Conservation (phyloP, 192 early-diverging fungal species). For the Umbelopsis vinacea region DNA sequence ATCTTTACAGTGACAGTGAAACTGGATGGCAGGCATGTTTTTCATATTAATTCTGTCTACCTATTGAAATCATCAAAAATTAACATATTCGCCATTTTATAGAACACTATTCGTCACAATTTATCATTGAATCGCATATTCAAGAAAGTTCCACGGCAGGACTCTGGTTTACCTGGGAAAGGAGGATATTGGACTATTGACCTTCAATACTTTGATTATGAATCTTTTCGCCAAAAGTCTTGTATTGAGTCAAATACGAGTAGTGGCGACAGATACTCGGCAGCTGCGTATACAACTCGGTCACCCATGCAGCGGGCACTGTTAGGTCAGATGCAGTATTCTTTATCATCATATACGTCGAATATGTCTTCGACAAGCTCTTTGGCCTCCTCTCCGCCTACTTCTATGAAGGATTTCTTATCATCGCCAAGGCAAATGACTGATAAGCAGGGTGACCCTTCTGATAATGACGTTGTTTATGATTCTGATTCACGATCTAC, state of each 20-base stretch:
- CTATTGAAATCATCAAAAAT: background rate
- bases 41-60: background rate
- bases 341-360: background rate
- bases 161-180: constrained; percentile 61
- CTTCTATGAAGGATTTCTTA: background rate
- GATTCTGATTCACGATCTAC: background rate
- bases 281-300: background rate
- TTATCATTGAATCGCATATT: constrained; percentile 87
- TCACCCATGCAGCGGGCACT: background rate
- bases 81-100: constrained; percentile 26
- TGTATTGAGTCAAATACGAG: background rate
- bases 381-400: background rate
- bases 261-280: background rate
- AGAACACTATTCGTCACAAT: constrained; percentile 93
- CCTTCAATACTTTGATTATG: constrained; percentile 12
- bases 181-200: constrained; percentile 71
- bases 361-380: background rate
- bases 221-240: constrained; percentile 12
- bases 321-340: background rate
- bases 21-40: constrained; percentile 81
- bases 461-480: background rate
- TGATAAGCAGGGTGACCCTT: background rate
- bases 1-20: constrained; percentile 69
- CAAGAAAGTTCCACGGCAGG: constrained; percentile 69
- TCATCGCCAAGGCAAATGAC: background rate